These are phyloP conservation scores for Oryza brachyantha DNA, from an alignment of 176 grass and related monocot genomes.

Conservation along the genomic window DNA sequence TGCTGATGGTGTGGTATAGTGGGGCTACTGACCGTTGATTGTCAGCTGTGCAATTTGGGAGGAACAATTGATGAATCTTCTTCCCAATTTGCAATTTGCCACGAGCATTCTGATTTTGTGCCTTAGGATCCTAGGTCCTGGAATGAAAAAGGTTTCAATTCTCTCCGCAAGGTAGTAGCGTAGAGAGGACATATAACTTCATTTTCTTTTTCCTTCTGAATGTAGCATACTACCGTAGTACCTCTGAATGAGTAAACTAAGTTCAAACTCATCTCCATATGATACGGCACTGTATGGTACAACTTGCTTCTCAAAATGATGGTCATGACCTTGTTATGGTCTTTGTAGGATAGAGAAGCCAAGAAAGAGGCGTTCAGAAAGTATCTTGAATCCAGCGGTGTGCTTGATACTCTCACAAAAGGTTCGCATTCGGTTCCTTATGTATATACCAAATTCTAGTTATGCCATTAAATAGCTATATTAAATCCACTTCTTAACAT, in stretches of 20 bases:
- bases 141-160: background rate
- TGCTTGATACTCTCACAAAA: constrained; percentile 93
- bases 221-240: background rate
- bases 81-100: background rate
- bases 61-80: background rate
- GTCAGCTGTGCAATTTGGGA: background rate
- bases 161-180: background rate
- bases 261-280: background rate
- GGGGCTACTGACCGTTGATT: background rate
- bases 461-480: background rate
- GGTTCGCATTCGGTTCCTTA: constrained; percentile 39
- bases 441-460: background rate
- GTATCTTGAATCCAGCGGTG: constrained; percentile 90
- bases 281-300: background rate
- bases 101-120: background rate
- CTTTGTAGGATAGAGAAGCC: constrained; percentile 70
- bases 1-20: background rate
- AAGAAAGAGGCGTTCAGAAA: constrained; percentile 97
- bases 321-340: background rate
- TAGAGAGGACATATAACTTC: background rate
- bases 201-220: background rate
- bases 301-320: background rate
- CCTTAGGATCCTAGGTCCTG: background rate
- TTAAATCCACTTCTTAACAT: background rate
- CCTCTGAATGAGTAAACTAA: background rate